Base-by-base conservation (phyloP, 2,329 filamentous ascomycete genomes). In the Fusarium anthophilum region DNA sequence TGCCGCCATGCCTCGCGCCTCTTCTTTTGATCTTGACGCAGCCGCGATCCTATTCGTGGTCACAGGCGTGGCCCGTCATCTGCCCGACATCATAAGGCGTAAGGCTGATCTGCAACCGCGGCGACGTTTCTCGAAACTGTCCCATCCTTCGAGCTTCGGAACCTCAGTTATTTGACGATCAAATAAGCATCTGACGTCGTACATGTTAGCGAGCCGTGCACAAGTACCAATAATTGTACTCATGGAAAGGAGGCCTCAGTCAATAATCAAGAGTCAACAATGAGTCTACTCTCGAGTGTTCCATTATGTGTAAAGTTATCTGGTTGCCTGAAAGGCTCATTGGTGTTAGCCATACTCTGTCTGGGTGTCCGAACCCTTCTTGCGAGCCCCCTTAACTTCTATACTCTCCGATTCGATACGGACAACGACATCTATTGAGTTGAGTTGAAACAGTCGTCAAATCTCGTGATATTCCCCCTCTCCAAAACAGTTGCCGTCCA, bases 381-480 rank as follows among this genome's bases (percentile, higher is more conserved):
- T 58, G 54, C 50, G 56, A 53, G 50, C 63, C 63, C 66, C 65
- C 51, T 64, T 53, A 28, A 76, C 61, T 53, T 74, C 71, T 74
- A 74, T 74, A 62, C 47, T 60, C 45, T 56, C 67, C 30, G 47
- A 54, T 70, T 48, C 53, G 32, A 26, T 68, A 66, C 55, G 32
- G 54, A 62, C 71, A 61, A 64, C 56, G 43, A 62, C 59, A 62
- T 69, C 66, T 75, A 73, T 70, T 53, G 43, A 70, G 50, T 69
- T 65, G 30, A 69, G 50, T 76, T 72, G 60, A 66, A 76, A 68
- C 69, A 63, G 57, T 74, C 66, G 62, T 75, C 50, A 60, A 72
- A 76, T 66, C 62, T 74, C 70, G 65, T 73, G 69, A 70, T 66
- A 76, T 77, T 75, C 66, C 72, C 65, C 71, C 63, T 73, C 63